Evolutionary conservation across 176 grass and related monocot species (phyloP), one percentile per base, ranked within the genome.

Genomic region (Musa acuminata): DNA sequence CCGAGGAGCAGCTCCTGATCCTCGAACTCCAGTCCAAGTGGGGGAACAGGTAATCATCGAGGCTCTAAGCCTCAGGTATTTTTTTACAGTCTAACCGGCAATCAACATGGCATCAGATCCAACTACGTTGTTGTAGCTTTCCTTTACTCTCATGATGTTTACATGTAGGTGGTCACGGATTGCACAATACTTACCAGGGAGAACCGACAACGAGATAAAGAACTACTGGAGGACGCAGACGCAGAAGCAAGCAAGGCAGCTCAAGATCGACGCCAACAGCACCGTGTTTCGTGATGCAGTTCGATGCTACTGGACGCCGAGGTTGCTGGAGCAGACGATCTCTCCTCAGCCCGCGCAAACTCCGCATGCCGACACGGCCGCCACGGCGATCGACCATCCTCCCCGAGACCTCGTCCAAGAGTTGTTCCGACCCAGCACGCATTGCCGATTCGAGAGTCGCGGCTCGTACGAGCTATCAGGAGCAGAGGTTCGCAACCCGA

Each of bases 191-290:
- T 21, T 70, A 10, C 67, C 67, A 10, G 67, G 67, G 48, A n/a
- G 67, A 50, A 70, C 67, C 67, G 67, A 70, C 16, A 70, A 70
- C 67, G 67, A 70, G 67, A 70, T 70, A 13, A 70, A 70, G 67
- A 70, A 70, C 67, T 70, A 70, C 48, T 70, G 67, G 67, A 49
- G 67, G 20, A 70, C 67, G 13, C 67, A 48, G 67, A 19, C 51
- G 67, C 67, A 70, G 67, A 70, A 70, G 67, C 67, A 70, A 17
- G 67, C 67, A 17, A 9, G 48, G 17, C 67, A 70, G 67, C 67
- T 70, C 14, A 51, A 25, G 67, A 13, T 70, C 43, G 67, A 51
- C 48, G 67, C 48, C 67, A 51, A 51, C 67, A 70, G 67, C 67
- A n/a, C 16, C 29, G 10, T 20, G 16, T 70, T 70, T 4, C 67